A percentile compares a stretch with the other conserved stretches of the same genome.
Evolutionary conservation across 1,284 basidiomycete species (phyloP).

Genomic region (Ganoderma lingzhi): DNA sequence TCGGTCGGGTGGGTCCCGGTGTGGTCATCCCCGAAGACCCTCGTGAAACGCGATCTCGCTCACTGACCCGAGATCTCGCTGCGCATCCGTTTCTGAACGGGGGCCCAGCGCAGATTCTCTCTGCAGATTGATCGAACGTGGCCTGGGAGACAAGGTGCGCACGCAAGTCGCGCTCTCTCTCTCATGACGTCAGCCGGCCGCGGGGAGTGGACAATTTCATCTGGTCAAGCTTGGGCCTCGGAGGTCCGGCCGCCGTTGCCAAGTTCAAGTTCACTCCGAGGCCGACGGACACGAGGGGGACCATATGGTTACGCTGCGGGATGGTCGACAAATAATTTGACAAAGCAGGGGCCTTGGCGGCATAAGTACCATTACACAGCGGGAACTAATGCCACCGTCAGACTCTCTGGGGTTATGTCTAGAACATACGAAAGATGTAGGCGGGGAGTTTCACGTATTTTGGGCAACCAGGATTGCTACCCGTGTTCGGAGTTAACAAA

Average conservation of each 20-base stretch:
- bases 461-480: not conserved
- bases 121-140: conserved; percentile 7
- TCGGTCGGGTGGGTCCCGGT: not conserved
- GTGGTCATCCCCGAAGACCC: not conserved
- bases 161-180: not conserved
- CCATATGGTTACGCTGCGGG: not conserved
- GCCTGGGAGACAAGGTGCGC: not conserved
- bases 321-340: not conserved
- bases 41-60: conserved; percentile 1
- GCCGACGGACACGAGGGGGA: not conserved
- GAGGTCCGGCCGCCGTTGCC: not conserved
- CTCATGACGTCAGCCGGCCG: conserved; percentile 2
- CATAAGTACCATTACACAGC: not conserved
- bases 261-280: not conserved
- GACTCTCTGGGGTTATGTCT: not conserved
- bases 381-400: not conserved
- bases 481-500: not conserved
- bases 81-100: not conserved
- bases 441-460: conserved; percentile 3
- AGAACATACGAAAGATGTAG: not conserved
- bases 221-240: not conserved
- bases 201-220: not conserved
- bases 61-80: not conserved
- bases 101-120: not conserved
- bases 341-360: not conserved